Conservation (phyloP, 257 asterid genomes). For the Leonotis leonurus region DNA sequence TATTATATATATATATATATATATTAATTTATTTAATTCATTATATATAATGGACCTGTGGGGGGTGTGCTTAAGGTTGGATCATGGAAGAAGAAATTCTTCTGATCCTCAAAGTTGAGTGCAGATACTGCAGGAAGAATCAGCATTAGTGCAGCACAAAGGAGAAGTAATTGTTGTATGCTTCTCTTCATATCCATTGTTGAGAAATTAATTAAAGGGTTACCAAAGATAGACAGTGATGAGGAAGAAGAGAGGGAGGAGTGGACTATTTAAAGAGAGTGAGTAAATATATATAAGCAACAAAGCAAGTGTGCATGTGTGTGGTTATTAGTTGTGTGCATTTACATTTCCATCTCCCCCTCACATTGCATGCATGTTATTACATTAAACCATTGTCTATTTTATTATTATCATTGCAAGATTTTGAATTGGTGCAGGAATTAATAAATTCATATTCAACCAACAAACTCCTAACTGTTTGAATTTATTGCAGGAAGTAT, state of each 20-base stretch:
- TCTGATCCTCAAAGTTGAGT: slow-evolving; percentile 44
- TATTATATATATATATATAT: too few species aligned
- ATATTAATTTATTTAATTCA: too few species aligned
- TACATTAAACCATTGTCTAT: neutral
- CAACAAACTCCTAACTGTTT: slow-evolving; percentile 6
- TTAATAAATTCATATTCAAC: neutral
- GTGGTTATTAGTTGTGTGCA: slow-evolving; percentile 48
- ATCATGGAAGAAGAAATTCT: slow-evolving; percentile 48
- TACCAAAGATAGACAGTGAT: slow-evolving; percentile 5
- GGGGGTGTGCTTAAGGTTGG: slow-evolving; percentile 36
- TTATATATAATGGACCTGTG: slow-evolving; percentile 19
- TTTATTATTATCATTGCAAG: neutral
- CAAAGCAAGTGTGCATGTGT: slow-evolving; percentile 22
- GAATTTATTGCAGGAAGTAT: neutral
- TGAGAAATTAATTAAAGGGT: neutral
- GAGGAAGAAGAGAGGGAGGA: slow-evolving; percentile 11
- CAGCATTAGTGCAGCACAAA: slow-evolving; percentile 31
- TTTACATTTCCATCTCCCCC: slow-evolving; percentile 16
- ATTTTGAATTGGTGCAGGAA: neutral
- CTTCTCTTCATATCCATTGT: slow-evolving; percentile 34
- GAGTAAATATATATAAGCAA: slow-evolving; percentile 61
- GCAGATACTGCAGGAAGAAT: neutral
- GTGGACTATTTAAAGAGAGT: slow-evolving; percentile 27
- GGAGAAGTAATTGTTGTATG: slow-evolving; percentile 11
- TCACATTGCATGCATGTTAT: slow-evolving; percentile 8